Base-by-base conservation (phyloP, 2,329 filamentous ascomycete species). In the Microdochium bolleyi region DNA sequence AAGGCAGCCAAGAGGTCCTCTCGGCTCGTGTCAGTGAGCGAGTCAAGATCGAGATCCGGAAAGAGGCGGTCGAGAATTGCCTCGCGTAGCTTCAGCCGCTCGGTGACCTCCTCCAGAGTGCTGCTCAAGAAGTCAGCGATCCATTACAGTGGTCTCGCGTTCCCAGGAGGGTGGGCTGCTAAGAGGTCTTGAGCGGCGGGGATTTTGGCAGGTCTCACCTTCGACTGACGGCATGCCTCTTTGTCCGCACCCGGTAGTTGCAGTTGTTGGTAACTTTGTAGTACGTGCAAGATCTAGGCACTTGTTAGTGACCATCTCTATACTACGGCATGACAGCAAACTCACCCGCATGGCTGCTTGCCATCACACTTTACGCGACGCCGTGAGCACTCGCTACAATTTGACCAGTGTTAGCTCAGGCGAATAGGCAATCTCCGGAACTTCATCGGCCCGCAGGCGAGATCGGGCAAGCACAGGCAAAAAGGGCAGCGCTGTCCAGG, bases 291-390 rank as follows among this genome's bases (percentile, higher is more conserved):
- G 78, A 65, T n/a, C 48, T 49, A n/a, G 14, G 9, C 5, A 46
- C n/a, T 9, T 49, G 16, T 24, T 49, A 13, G 46, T 22, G 37
- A 41, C 37, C 13, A 16, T 16, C 7, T 41, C 37, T 41, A 14
- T 16, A 41, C 7, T 41, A 16, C 14, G 37, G 27, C 5, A 5
- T 5, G 11, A 11, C 27, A 30, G 27, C 5, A 30, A 46, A 46
- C 41, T 46, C 13, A 46, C 2, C 58, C 53, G 52, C 64, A 67
- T 30, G 64, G 62, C 19, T 58, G 57, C 2, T 57, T 71, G n/a
- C 74, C 71, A 49, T 76, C 69, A 25, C 72, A 73, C 52, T 74
- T 72, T 37, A 68, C 58, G 49, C 64, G 67, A 22, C 63, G 58
- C 16, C 63, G 56, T 0, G 59, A 64, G 38, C 61, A 65, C 51